A percentile compares a stretch with the other conserved stretches of the same genome.
These are phyloP conservation scores for Ustilago curta DNA, from an alignment of 1,284 basidiomycete genomes.

Conservation along the genomic window DNA sequence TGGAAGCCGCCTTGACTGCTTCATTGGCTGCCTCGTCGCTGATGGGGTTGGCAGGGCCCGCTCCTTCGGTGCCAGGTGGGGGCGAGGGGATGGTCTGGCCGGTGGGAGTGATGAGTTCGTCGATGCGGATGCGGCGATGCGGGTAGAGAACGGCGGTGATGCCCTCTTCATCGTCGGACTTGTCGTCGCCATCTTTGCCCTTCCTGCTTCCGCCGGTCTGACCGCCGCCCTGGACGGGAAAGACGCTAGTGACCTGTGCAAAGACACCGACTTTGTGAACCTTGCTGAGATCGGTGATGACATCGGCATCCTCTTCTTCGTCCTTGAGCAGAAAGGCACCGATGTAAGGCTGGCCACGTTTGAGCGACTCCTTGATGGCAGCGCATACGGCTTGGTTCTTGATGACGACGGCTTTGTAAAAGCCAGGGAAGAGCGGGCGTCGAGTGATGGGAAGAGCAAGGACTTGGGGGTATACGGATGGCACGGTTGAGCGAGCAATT, in stretches of 20 bases:
- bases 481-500: slow-evolving; percentile 60
- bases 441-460: slow-evolving; percentile 95
- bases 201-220: slow-evolving; percentile 69
- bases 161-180: slow-evolving; percentile 79
- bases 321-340: slow-evolving; percentile 98
- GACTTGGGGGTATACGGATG: slow-evolving; percentile 84
- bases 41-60: slow-evolving; percentile 49
- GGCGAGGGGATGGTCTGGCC: slow-evolving; percentile 51
- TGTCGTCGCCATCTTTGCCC: slow-evolving; percentile 76
- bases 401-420: slow-evolving; percentile 76
- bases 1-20: slow-evolving; percentile 38
- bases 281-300: slow-evolving; percentile 87
- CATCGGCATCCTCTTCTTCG: slow-evolving; percentile 89
- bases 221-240: slow-evolving; percentile 71
- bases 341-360: slow-evolving; percentile 95
- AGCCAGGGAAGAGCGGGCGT: slow-evolving; percentile 94
- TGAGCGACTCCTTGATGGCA: slow-evolving; percentile 95
- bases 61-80: slow-evolving; percentile 49
- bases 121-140: slow-evolving; percentile 90
- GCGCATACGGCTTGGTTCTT: slow-evolving; percentile 83
- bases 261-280: slow-evolving; percentile 96
- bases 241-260: slow-evolving; percentile 96
- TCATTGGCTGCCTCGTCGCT: slow-evolving; percentile 54
- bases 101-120: slow-evolving; percentile 75
- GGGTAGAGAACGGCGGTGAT: slow-evolving; percentile 96